Evolutionary conservation across 495 filamentous ascomycete species (phyloP), one percentile per base, ranked within the genome.

Genomic region (Pyrenopolyporus hunteri): DNA sequence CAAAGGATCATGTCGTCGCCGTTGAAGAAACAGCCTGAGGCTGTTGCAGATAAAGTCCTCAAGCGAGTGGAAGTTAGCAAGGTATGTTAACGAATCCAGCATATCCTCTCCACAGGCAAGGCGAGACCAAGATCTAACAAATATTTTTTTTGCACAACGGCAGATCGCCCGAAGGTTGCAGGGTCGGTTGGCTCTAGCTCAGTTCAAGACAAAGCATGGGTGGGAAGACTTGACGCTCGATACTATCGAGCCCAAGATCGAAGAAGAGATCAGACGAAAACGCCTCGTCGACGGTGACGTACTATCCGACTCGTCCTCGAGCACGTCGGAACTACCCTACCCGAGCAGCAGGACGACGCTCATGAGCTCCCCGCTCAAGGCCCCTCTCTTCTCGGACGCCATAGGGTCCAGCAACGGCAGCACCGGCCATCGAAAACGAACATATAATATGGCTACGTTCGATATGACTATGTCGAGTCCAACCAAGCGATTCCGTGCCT

Each of bases 191-290:
- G 93, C 95, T 63, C 83, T 98, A 46, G 94, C 94, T 71, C 93
- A 90, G 77, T 92, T 96, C 84, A 99, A 97, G 78, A 90, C 93
- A 48, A 90, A 93, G 73, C 87, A 97, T 74, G 93, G 93, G 59
- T 88, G 87, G 83, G 85, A 92, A 71, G 83, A 90, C 73, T 81
- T 92, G 50, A 85, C 86, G 32, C 81, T 93, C 46, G 88, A 89
- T 64, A 83, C 72, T 17, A 88, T 93, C 70, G 90, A 90, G 73
- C 85, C 85, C 58, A 86, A 80, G 64, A 70, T 92, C 55, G 90
- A 96, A 64, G 81, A 87, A 60, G 84, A 90, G 64, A 75, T 90
- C 48, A 84, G 85, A 68, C 83, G 84, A 54, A 88, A 84, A 67
- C 80, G 88, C 46, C 72, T 77, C 42, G 84, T 79, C 19, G 85